A percentile compares a stretch with the other conserved stretches of the same genome.
phyloP scores from a whole-genome alignment of 1,284 basidiomycete species.

The Malassezia yamatoensis region DNA sequence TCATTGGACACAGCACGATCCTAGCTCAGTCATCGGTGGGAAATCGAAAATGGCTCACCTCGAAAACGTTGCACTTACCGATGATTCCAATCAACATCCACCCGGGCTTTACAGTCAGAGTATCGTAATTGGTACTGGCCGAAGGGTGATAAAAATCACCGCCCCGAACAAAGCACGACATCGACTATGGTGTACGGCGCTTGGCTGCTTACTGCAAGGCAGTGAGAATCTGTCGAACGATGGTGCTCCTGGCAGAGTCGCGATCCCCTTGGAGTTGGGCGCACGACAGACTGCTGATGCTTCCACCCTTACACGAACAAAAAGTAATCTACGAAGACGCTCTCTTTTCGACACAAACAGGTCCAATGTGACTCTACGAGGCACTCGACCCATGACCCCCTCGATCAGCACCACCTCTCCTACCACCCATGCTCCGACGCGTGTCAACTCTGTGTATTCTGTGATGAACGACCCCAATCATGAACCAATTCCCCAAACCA shows the following conservation, averaged over 20 bases:
- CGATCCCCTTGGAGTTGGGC: conserved; percentile 14
- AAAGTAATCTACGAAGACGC: neutral
- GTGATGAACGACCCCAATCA: conserved; percentile 6
- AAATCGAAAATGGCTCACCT: conserved; percentile 98
- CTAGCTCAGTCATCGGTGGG: conserved; percentile 73
- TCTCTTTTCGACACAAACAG: neutral
- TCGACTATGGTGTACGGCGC: conserved; percentile 76
- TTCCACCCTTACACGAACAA: neutral
- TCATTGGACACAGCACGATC: conserved; percentile 93
- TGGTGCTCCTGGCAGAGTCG: neutral
- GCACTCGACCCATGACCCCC: neutral
- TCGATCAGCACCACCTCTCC: neutral
- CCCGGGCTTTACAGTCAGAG: conserved; percentile 85
- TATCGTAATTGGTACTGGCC: conserved; percentile 80
- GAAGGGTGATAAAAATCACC: conserved; percentile 94
- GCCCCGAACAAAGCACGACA: conserved; percentile 86
- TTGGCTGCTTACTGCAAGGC: conserved; percentile 35
- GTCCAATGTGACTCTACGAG: neutral
- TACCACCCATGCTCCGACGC: neutral
- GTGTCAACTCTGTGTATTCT: neutral
- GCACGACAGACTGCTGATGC: neutral
- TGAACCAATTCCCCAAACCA: neutral
- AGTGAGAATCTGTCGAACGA: neutral
- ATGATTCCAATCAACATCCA: conserved; percentile 85
- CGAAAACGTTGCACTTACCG: conserved; percentile 74